Conservation (phyloP, 2,329 filamentous ascomycete genomes). For the Fusarium irregulare region DNA sequence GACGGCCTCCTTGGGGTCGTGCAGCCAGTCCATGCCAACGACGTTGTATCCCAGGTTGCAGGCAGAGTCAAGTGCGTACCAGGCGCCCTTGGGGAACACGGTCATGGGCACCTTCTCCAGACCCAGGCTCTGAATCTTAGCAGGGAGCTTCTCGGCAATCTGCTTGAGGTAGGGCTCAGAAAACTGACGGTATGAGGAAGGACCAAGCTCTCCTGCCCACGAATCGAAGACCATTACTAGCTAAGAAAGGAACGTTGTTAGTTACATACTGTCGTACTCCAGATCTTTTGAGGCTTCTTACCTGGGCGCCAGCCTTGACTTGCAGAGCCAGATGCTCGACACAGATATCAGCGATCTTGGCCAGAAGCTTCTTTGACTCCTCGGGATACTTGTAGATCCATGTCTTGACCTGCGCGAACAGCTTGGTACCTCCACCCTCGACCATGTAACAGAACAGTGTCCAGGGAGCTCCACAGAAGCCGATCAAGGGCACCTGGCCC, state of each 20-base stretch:
- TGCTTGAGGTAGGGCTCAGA: constrained; percentile 86
- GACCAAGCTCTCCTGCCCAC: constrained; percentile 94
- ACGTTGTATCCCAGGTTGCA: constrained; percentile 93
- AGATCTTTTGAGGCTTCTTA: constrained; percentile 48
- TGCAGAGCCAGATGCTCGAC: constrained; percentile 94
- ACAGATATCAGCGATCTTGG: constrained; percentile 94
- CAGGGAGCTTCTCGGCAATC: constrained; percentile 84
- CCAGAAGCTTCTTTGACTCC: constrained; percentile 81
- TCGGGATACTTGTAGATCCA: constrained; percentile 94
- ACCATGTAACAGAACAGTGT: constrained; percentile 99
- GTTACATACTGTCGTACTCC: neutral
- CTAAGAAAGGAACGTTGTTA: constrained; percentile 52
- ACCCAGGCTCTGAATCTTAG: constrained; percentile 76
- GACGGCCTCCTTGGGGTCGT: constrained; percentile 86
- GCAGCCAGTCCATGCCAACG: constrained; percentile 93
- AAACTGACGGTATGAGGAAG: constrained; percentile 84
- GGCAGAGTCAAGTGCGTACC: constrained; percentile 89
- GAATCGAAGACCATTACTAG: constrained; percentile 98
- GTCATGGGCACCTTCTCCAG: constrained; percentile 92
- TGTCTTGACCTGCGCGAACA: constrained; percentile 93
- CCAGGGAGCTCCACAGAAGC: constrained; percentile 97
- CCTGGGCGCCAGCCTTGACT: constrained; percentile 92
- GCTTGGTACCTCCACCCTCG: constrained; percentile 93
- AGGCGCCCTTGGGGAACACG: constrained; percentile 97
- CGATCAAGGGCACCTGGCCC: constrained; percentile 90